Base-by-base conservation (phyloP, 2,329 filamentous ascomycete species). In the Grosmannia huntii region DNA sequence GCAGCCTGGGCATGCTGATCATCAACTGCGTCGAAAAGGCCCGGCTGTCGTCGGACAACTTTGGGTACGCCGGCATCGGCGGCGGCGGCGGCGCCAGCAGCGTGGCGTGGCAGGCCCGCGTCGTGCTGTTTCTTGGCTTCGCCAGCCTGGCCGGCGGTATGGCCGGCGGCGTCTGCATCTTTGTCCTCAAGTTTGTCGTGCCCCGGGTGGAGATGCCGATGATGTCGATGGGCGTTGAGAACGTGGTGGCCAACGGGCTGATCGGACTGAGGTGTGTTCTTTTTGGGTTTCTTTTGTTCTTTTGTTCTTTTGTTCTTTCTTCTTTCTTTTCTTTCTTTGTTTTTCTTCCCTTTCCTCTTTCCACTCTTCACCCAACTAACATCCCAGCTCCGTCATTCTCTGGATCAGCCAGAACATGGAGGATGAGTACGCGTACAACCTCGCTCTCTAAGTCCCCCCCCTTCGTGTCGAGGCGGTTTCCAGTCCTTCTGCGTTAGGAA, bases 321-420 rank as follows among this genome's bases (percentile, higher is more conserved):
- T 61, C 25, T 51, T 46, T 53, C 12, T 33, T 41, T 33, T 31
- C 7, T 55, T 28, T 28, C 27, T 28, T 28, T 12, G 19, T 61
- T 23, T 51, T 46, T 53, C 12, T 33, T 41, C 31, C 23, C 38
- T 10, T 41, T 19, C 44, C 11, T 57, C 54, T 54, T 31, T 53
- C 16, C 27, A n/a, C 2, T 7, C 14, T 25, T 11, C 31, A 5
- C 44, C 49, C 59, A 62, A 53, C 61, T 65, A 56, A 64, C 61
- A 2, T 1, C 23, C 19, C 63, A 82, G 81, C 70, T 80, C 79
- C 25, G 82, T 84, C 53, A 78, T 85, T 60, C 75, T 86, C 49
- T 86, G 83, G 83, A 71, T 86, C 58, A 83, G 79, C 71, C 83
- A 86, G 75, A 86, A 86, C 66, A 85, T 86, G 80, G 83, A 86